Evolutionary conservation across 331 rosid genomes (phyloP), one percentile per base, ranked within the genome.

Genomic region (Phaseolus coccineus): DNA sequence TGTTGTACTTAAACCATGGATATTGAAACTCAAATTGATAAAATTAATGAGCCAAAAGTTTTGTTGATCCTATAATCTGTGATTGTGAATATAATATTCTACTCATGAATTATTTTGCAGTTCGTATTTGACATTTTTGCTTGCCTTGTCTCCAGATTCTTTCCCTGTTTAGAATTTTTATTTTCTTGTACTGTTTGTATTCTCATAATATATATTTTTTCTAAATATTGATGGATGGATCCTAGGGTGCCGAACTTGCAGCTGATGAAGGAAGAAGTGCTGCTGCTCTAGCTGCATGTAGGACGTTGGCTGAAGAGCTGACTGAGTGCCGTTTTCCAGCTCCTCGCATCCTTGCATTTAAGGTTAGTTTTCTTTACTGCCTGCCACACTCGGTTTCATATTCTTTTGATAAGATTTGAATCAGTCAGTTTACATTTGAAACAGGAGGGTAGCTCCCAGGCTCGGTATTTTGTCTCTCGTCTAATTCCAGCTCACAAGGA

Each of bases 361-460:
- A 91, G 98, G 99, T 94, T 73, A 55, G n/a, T 63, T 57, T 80
- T 52, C 69, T 44, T 30, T 33, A 19, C 22, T 22, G 10, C 4
- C 22, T 22, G 24, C 40, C 31, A 2, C 33, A 5, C 47, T 59
- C 24, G 9, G 27, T 63, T 58, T 28, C 33, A 25, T 74, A 61
- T 82, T 72, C 64, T 85, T 66, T 37, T 40, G 62, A n/a, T 61
- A 76, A 73, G 76, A 51, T 77, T 25, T 27, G 51, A 72, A 77
- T 55, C 71, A 44, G 30, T 52, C 61, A 15, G 30, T 70, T 78
- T 73, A 47, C 67, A 69, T 51, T 64, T 74, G 70, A 72, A 81
- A 86, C 98, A 96, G 99, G 99, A 93, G 86, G 98, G 98, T 81
- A 96, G 98, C 87, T 96, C 99, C 48, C 99, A 90, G 77, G 97